Conservation (phyloP, 1,284 basidiomycete species). For the Apiotrichum gamsii region DNA sequence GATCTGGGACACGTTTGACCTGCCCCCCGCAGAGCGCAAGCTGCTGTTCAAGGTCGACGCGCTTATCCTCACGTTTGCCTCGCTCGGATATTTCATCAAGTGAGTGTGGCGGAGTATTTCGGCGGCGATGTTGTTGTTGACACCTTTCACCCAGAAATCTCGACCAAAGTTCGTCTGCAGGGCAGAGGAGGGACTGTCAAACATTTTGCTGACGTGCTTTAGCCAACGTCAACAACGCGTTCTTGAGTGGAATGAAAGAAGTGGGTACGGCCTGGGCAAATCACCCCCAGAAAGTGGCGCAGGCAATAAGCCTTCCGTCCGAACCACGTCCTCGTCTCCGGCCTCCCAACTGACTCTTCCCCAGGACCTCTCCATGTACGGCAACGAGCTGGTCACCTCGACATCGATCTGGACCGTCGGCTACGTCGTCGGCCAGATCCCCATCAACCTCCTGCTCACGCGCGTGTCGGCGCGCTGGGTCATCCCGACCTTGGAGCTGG, state of each 20-base stretch:
- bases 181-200: no score
- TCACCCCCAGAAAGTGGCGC: neutral
- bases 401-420: slow-evolving; percentile 37
- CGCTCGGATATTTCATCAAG: slow-evolving; percentile 38
- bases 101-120: neutral
- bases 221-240: slow-evolving; percentile 33
- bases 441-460: slow-evolving; percentile 35
- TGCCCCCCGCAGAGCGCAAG: slow-evolving; percentile 26
- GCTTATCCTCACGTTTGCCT: slow-evolving; percentile 34
- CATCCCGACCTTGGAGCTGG: slow-evolving; percentile 33
- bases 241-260: slow-evolving; percentile 21
- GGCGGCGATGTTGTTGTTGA: no score
- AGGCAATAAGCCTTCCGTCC: no score
- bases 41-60: slow-evolving; percentile 42
- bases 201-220: neutral
- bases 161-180: slow-evolving; percentile 20
- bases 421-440: slow-evolving; percentile 39
- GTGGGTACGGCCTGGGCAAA: no score
- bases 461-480: slow-evolving; percentile 37
- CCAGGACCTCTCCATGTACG: slow-evolving; percentile 28
- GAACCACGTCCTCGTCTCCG: neutral
- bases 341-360: no score
- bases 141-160: slow-evolving; percentile 13
- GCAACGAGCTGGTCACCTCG: slow-evolving; percentile 36
- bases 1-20: slow-evolving; percentile 40